Conservation (phyloP, 108 stramenopile genomes). For the Mediolabrus comicus region DNA sequence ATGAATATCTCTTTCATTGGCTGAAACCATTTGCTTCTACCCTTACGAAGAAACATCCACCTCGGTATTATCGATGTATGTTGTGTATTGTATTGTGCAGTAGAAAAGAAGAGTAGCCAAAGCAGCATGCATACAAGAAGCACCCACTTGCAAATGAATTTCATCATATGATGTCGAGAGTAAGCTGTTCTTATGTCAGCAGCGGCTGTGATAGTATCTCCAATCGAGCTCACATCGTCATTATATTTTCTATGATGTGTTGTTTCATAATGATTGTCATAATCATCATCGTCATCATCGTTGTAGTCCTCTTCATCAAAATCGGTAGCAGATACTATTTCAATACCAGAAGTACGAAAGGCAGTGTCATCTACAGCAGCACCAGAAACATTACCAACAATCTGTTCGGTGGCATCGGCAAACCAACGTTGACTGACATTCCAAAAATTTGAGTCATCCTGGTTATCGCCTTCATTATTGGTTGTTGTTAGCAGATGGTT, state of each 20-base stretch:
- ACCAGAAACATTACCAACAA: not conserved
- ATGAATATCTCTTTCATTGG: slow-evolving; percentile 5
- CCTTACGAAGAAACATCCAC: not conserved
- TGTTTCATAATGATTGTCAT: not conserved
- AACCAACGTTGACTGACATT: slow-evolving; percentile 4
- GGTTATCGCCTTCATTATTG: not conserved
- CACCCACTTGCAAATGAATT: not conserved
- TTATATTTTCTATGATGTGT: not conserved
- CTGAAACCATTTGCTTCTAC: slow-evolving; percentile 1
- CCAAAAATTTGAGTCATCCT: slow-evolving; percentile 13
- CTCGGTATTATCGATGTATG: not conserved
- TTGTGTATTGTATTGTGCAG: not conserved
- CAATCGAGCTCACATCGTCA: not conserved
- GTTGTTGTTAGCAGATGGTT: not conserved
- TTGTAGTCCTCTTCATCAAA: not conserved
- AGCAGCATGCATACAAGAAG: not conserved
- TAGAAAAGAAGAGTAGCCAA: not conserved
- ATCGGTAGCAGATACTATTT: not conserved
- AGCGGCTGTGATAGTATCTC: not conserved
- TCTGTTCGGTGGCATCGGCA: slow-evolving; percentile 1
- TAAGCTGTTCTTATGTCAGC: not conserved
- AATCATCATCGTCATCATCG: not conserved
- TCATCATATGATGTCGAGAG: not conserved
- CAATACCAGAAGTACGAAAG: not conserved
- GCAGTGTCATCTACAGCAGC: not conserved